These are phyloP conservation scores for Rubia occidens DNA, from an alignment of 305 asterid genomes.

Conservation along the genomic window DNA sequence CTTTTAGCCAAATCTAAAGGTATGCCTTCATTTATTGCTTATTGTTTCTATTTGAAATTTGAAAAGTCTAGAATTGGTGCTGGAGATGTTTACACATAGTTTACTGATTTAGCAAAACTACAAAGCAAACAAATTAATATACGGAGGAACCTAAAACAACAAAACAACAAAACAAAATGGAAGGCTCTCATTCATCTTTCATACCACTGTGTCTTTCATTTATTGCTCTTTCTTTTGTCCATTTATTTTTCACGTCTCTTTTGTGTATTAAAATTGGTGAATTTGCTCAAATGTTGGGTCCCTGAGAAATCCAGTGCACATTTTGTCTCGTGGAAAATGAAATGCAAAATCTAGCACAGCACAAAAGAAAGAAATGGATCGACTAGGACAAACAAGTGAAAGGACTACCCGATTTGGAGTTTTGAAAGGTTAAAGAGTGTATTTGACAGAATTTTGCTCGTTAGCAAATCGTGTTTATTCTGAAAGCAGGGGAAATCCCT, in stretches of 20 bases:
- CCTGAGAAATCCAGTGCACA: not conserved
- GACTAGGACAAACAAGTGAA: too few species aligned
- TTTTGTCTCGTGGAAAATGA: not conserved
- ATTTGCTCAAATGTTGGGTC: not conserved
- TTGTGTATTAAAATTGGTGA: not conserved
- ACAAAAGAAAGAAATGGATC: not conserved
- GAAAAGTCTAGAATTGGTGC: not conserved
- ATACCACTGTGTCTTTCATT: not conserved
- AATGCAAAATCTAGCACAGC: not conserved
- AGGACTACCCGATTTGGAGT: too few species aligned
- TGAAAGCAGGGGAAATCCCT: too few species aligned
- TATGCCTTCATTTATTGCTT: not conserved
- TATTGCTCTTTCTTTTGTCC: slow-evolving; percentile 6
- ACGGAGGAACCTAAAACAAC: not conserved
- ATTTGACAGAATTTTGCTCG: too few species aligned
- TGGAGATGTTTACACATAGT: slow-evolving; percentile 1
- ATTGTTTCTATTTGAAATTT: slow-evolving; percentile 1
- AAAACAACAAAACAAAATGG: not conserved
- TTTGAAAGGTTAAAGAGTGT: too few species aligned
- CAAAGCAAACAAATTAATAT: not conserved
- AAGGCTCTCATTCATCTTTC: not conserved
- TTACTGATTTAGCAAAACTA: not conserved
- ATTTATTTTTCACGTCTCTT: not conserved
- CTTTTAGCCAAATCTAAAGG: too few species aligned
- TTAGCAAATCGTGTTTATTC: too few species aligned